Evolutionary conservation across 768 basidiomycete genomes (phyloP).

Genomic region (Russula dissimulans): DNA sequence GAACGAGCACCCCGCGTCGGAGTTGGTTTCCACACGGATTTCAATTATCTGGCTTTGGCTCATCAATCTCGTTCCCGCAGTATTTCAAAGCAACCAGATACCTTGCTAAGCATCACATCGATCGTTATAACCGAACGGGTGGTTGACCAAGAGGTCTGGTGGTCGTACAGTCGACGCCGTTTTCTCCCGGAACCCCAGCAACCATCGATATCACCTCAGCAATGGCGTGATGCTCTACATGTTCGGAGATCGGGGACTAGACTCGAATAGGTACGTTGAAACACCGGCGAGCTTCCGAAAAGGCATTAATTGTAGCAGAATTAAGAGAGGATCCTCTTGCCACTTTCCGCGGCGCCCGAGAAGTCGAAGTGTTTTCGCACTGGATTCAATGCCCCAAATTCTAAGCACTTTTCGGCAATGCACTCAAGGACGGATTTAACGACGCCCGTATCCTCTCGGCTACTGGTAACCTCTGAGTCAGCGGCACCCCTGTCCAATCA

Average conservation of each 20-base stretch:
- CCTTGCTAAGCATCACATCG: conserved; percentile 84
- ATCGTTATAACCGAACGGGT: conserved; percentile 80
- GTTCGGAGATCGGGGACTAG: conserved; percentile 87
- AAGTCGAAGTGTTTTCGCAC: too few relatives aligned
- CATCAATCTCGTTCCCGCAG: conserved; percentile 90
- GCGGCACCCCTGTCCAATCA: too few relatives aligned
- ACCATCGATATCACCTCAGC: conserved; percentile 77
- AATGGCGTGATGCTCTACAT: conserved; percentile 88
- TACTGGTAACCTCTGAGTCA: too few relatives aligned
- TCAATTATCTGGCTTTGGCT: neutral
- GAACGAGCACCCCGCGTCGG: too few relatives aligned
- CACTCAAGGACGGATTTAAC: too few relatives aligned
- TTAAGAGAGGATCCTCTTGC: too few relatives aligned
- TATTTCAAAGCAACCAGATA: conserved; percentile 84
- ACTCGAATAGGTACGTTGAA: conserved; percentile 30
- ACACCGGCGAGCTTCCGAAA: too few relatives aligned
- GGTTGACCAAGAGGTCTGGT: conserved; percentile 56
- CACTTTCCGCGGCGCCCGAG: too few relatives aligned
- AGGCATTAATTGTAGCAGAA: too few relatives aligned
- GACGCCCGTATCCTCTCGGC: too few relatives aligned
- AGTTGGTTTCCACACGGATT: neutral
- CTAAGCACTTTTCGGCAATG: too few relatives aligned
- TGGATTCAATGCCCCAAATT: too few relatives aligned
- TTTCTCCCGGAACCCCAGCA: conserved; percentile 55
- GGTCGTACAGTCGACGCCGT: neutral